Base-by-base conservation (phyloP, 345 rosid species). In the Viola odorata region DNA sequence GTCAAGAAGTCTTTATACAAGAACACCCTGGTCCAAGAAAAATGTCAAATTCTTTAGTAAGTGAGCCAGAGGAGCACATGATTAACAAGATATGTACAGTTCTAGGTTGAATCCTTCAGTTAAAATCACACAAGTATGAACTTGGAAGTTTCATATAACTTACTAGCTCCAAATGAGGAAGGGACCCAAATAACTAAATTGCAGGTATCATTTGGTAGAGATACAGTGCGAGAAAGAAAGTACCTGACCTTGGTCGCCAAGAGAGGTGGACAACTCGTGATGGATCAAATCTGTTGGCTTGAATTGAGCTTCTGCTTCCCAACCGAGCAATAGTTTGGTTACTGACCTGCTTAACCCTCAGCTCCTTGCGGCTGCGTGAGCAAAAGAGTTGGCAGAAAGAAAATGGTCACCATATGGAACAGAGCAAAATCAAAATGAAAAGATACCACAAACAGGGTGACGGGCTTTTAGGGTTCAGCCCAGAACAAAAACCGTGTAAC, bases 181-280 rank as follows among this genome's bases (percentile, higher is more conserved):
- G 32, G 32, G 32, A 23, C 56, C 48, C 32, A 38, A 62, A 10
- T n/a, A 38, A 36, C 37, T 36, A 23, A 47, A 13, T 58, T 13
- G 7, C 12, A n/a, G 41, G 12, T 36, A 37, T 37, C 48, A 38
- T n/a, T 6, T 12, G 51, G 50, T 0, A 23, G 32, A 23, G 32
- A 23, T 23, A 23, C 32, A 1, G 32, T 23, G 2, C 32, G 2
- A 23, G 32, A 41, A 58, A 61, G 57, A 53, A 76, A 69, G 75
- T 82, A 92, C 94, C 91, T 85, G 91, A 89, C 98, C 98, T 92
- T 82, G 96, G 98, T 72, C 51, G 84, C 96, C 98, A 89, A 54
- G 88, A 87, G 67, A 89, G 82, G 37, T 78, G 88, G 60, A 80
- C 64, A 36, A 84, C 96, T 64, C 77, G 82, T 36, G 83, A 83